Evolutionary conservation across 208 protist species (phyloP).

Genomic region (Kentomonas sorsogonicus): DNA sequence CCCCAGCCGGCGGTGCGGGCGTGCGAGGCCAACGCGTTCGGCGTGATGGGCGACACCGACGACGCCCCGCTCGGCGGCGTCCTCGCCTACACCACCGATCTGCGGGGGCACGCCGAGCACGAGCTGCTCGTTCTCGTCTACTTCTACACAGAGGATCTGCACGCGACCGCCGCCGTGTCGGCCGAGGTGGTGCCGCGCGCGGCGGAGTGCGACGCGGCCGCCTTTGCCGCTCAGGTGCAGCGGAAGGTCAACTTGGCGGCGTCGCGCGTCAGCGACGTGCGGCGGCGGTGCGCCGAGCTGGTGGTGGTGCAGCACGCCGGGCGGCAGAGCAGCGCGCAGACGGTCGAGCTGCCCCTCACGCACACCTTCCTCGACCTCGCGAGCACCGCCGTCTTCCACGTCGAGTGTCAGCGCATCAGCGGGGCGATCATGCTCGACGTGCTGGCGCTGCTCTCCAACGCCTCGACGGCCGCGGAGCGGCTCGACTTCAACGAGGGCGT

Average conservation of each 20-base stretch:
- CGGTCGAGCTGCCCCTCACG: constrained; percentile 5
- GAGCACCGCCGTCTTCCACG: constrained; percentile 24
- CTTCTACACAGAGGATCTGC: constrained; percentile 25
- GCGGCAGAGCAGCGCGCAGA: background rate
- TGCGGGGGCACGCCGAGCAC: constrained; percentile 12
- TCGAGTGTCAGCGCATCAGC: constrained; percentile 20
- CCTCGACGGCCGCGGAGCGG: constrained; percentile 35
- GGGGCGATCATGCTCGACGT: constrained; percentile 23
- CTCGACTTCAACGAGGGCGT: constrained; percentile 32
- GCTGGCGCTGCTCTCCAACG: constrained; percentile 24
- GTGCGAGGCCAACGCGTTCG: constrained; percentile 28
- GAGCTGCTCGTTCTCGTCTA: constrained; percentile 40
- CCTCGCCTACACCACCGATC: constrained; percentile 20
- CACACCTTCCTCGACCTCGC: no score
- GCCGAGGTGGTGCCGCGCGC: constrained; percentile 26
- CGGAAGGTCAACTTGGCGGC: constrained; percentile 28
- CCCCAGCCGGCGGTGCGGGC: constrained; percentile 19
- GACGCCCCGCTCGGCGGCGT: constrained; percentile 29
- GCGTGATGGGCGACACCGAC: constrained; percentile 29
- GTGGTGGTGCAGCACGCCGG: background rate
- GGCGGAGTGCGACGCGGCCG: constrained; percentile 12
- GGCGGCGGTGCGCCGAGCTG: constrained; percentile 13
- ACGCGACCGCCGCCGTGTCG: constrained; percentile 26
- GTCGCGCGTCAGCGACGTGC: constrained; percentile 21
- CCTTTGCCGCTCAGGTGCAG: constrained; percentile 24